These are phyloP conservation scores for Cicer pinnatifidum DNA, from an alignment of 306 rosid genomes.

Conservation along the genomic window DNA sequence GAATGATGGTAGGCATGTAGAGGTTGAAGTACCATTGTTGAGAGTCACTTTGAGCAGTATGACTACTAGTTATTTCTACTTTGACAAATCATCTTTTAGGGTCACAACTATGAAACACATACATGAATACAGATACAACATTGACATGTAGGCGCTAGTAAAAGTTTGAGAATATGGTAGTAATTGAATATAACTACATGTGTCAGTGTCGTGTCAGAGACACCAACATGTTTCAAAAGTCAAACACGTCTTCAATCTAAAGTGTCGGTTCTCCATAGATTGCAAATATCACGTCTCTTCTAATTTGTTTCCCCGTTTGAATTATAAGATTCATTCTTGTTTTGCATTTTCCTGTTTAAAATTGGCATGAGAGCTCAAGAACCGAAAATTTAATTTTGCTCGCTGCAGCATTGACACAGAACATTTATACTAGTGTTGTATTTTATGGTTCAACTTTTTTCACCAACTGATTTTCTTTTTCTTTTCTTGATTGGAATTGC, in stretches of 20 bases:
- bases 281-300: not conserved
- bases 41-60: conserved; percentile 8
- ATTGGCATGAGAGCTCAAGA: not conserved
- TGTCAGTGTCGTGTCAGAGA: too few relatives aligned
- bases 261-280: too few relatives aligned
- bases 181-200: too few relatives aligned
- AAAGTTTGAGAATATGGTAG: too few relatives aligned
- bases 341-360: not conserved
- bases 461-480: not conserved
- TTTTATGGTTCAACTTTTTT: conserved; percentile 11
- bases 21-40: conserved; percentile 13
- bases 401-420: conserved; percentile 7
- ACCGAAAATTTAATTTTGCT: conserved; percentile 8
- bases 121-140: too few relatives aligned
- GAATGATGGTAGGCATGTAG: conserved; percentile 4
- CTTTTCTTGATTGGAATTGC: conserved; percentile 36
- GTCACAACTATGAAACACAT: not conserved
- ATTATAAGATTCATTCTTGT: not conserved
- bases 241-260: too few relatives aligned
- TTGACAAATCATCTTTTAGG: conserved; percentile 10
- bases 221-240: too few relatives aligned
- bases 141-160: too few relatives aligned
- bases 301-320: not conserved
- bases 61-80: conserved; percentile 20
- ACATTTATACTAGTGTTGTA: not conserved